Percentiles rank a stretch among this genome's conserved stretches.
phyloP scores from a whole-genome alignment of 306 rosid species.

The Cercis canadensis region DNA sequence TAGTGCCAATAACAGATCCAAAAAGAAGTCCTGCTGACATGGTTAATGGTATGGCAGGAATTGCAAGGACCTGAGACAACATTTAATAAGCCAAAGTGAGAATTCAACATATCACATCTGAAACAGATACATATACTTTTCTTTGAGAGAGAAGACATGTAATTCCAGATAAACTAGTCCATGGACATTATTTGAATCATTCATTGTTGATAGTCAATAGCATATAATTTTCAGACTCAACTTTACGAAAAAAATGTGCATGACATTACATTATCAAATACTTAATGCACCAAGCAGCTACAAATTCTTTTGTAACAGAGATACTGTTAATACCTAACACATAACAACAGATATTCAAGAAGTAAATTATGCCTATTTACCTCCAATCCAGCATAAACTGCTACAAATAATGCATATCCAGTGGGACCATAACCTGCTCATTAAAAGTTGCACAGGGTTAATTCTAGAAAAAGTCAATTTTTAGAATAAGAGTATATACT shows the following conservation, averaged over 20 bases:
- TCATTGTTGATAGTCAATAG: neutral
- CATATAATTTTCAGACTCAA: constrained; percentile 5
- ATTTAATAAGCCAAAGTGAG: constrained; percentile 39
- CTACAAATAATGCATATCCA: constrained; percentile 92
- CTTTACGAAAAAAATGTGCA: neutral
- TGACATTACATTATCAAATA: constrained; percentile 3
- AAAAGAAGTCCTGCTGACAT: constrained; percentile 98
- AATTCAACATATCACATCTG: neutral
- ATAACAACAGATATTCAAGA: constrained; percentile 4
- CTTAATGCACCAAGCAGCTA: neutral
- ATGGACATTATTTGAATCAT: neutral
- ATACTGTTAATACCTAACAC: neutral
- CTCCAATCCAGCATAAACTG: constrained; percentile 96
- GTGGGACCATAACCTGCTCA: constrained; percentile 90
- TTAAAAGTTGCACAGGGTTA: constrained; percentile 29
- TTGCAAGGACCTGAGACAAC: constrained; percentile 78
- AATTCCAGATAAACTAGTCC: neutral
- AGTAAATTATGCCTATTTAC: constrained; percentile 47
- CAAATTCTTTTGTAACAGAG: neutral
- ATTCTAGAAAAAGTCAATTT: neutral
- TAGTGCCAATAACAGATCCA: constrained; percentile 79
- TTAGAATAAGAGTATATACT: neutral
- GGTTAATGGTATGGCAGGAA: constrained; percentile 95
- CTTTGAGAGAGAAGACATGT: neutral
- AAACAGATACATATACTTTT: neutral